These are phyloP conservation scores for Corylus americana DNA, from an alignment of 306 rosid species.

Conservation along the genomic window DNA sequence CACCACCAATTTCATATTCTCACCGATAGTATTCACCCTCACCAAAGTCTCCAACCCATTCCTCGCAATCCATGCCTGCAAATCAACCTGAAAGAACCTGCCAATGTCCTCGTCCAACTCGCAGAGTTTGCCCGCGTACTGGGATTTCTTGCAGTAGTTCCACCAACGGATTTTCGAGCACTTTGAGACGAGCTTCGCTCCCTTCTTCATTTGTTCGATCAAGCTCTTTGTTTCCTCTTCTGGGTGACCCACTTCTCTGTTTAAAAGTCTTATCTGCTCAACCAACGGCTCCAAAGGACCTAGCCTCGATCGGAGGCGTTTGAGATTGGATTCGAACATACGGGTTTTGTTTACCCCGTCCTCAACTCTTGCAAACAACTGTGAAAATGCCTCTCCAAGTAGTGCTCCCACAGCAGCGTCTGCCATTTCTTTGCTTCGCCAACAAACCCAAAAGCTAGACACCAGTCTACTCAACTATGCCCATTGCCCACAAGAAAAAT, in stretches of 20 bases:
- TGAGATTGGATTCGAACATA: slow-evolving; percentile 15
- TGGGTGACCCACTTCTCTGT: not conserved
- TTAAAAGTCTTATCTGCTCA: not conserved
- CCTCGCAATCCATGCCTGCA: not conserved
- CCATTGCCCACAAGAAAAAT: too few relatives aligned
- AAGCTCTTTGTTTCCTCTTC: not conserved
- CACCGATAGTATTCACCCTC: not conserved
- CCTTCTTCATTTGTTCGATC: not conserved
- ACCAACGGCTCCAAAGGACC: not conserved
- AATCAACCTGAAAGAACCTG: not conserved
- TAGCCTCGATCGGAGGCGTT: slow-evolving; percentile 5
- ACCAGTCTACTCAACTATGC: too few relatives aligned
- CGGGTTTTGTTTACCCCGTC: not conserved
- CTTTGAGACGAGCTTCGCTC: not conserved
- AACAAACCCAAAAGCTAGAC: not conserved
- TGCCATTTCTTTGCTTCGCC: not conserved
- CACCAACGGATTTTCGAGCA: slow-evolving; percentile 1
- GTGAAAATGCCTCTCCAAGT: not conserved
- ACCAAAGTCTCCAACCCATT: slow-evolving; percentile 6
- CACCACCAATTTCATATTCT: not conserved
- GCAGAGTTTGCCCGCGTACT: slow-evolving; percentile 11
- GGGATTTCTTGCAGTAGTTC: not conserved
- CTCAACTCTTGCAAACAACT: not conserved
- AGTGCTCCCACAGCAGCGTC: slow-evolving; percentile 13
- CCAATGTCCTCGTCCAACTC: not conserved